Evolutionary conservation across 495 filamentous ascomycete species (phyloP), one percentile per base, ranked within the genome.

Genomic region (Wilcoxina mikolae): DNA sequence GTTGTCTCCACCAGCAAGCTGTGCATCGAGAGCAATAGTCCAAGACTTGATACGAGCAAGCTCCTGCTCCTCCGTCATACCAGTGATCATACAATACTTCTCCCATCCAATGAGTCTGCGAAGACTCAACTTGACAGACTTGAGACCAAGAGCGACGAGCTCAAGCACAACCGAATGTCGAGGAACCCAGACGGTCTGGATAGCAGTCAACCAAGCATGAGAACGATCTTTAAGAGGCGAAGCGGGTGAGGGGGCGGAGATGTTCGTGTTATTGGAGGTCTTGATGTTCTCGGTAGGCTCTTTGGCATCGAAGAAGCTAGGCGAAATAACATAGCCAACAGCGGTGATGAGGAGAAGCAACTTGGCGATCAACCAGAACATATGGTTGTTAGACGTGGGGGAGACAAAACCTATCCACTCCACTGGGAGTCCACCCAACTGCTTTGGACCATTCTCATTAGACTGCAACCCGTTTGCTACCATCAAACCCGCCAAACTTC

Each of bases 141-240:
- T 87, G 44, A 85, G 74, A 4, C 76, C 73, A 43, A 96, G 74
- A 0, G 89, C 89, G 15, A 82, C 80, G 56, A 85, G 80, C 66
- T 95, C 90, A 17, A 88, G 79, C 59, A 85, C 74, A 62, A 94
- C 86, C 47, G 80, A 80, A 64, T 94, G 86, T 11, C 81, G 78
- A 18, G 90, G 90, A n/a, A 96, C 83, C 73, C 88, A 93, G 12
- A 94, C 86, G 20, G 84, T 87, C 69, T 95, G 90, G 56, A 95
- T 81, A 3, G 90, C 89, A 1, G 90, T 95, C 47, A 94, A 78
- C 88, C 90, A 95, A 26, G 90, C 90, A 63, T 86, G 84, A 56
- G 82, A 78, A 48, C 88, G 81, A 49, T 93, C 85, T 57, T 90
- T 83, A 48, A 90, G 82, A 4, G 90, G 80, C 1, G 87, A 89